Conservation (phyloP, 257 asterid genomes). For the Paulownia fortunei region DNA sequence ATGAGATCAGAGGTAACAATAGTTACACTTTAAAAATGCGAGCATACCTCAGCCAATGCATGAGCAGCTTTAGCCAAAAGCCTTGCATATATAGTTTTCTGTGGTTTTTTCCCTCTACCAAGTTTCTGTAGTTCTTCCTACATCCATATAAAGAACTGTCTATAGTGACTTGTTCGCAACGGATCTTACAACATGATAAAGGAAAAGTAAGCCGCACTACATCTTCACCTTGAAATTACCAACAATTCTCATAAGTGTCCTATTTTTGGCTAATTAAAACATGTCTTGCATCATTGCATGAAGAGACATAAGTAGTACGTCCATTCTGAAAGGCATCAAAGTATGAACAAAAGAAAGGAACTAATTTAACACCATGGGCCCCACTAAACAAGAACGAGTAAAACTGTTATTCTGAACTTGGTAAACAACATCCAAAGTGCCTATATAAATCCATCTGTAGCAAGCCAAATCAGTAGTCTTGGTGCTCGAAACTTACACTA, state of each 20-base stretch:
- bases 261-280: conserved; percentile 7
- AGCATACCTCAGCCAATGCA: conserved; percentile 89
- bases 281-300: conserved; percentile 16
- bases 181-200: conserved; percentile 11
- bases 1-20: conserved; percentile 20
- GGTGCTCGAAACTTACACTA: conserved; percentile 1
- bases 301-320: neutral
- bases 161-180: neutral
- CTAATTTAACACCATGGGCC: neutral
- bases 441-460: neutral
- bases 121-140: conserved; percentile 80
- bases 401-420: neutral
- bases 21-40: conserved; percentile 4
- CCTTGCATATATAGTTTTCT: conserved; percentile 79
- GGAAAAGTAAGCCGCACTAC: neutral
- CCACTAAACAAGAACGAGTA: neutral
- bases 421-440: conserved; percentile 4
- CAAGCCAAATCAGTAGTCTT: neutral
- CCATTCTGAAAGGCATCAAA: neutral
- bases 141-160: conserved; percentile 36
- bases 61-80: conserved; percentile 92
- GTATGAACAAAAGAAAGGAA: neutral
- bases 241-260: conserved; percentile 13
- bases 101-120: conserved; percentile 78
- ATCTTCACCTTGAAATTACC: conserved; percentile 12